A percentile compares a stretch with the other conserved stretches of the same genome.
phyloP scores from a whole-genome alignment of 768 basidiomycete genomes.

The Porpolomopsis calyptriformis region DNA sequence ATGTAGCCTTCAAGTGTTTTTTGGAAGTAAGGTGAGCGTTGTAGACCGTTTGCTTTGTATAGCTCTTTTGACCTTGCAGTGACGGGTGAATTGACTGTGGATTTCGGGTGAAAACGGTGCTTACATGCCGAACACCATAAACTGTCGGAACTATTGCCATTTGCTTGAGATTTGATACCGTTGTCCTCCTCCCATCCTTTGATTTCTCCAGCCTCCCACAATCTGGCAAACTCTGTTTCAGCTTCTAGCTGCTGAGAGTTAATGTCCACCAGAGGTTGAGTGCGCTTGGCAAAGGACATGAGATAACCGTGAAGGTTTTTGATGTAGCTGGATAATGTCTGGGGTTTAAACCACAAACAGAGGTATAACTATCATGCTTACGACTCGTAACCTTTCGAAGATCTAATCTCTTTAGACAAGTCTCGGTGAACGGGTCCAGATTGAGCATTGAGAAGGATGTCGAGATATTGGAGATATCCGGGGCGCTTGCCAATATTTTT shows the following conservation, averaged over 20 bases:
- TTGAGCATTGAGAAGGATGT: conserved; percentile 63
- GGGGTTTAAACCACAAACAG: conserved; percentile 7
- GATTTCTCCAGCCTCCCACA: conserved; percentile 73
- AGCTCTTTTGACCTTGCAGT: conserved; percentile 75
- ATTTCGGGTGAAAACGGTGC: conserved; percentile 21
- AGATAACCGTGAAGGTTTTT: conserved; percentile 74
- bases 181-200: conserved; percentile 62
- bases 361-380: conserved; percentile 27
- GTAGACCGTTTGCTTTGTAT: conserved; percentile 96
- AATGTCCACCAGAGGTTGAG: conserved; percentile 73
- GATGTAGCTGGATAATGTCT: conserved; percentile 53
- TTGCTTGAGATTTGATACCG: conserved; percentile 33
- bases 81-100: conserved; percentile 6
- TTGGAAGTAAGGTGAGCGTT: conserved; percentile 93
- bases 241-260: conserved; percentile 55
- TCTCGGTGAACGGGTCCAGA: conserved; percentile 54
- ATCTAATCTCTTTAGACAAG: conserved; percentile 54
- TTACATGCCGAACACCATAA: conserved; percentile 94
- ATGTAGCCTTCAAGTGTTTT: conserved; percentile 88
- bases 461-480: conserved; percentile 90
- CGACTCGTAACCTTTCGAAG: conserved; percentile 71
- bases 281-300: conserved; percentile 74
- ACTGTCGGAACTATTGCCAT: conserved; percentile 38
- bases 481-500: conserved; percentile 75
- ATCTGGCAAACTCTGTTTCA: conserved; percentile 58